These are phyloP conservation scores for Clitopilus hobsonii DNA, from an alignment of 768 basidiomycete genomes.

Conservation along the genomic window DNA sequence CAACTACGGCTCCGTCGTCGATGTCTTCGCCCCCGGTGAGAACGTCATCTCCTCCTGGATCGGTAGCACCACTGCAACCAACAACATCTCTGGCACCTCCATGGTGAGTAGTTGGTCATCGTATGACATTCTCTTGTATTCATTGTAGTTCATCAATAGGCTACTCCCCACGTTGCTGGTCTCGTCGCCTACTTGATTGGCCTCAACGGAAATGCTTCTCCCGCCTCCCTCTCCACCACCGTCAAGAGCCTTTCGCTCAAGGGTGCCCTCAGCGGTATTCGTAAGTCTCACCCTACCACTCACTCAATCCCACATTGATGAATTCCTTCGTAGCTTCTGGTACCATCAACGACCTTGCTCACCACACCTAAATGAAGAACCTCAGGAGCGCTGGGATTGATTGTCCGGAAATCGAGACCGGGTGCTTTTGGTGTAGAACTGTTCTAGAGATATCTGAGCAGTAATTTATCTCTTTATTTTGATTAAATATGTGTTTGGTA, in stretches of 20 bases:
- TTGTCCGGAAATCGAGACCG: neutral
- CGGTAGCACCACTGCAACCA: constrained; percentile 19
- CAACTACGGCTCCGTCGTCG: constrained; percentile 29
- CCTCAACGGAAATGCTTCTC: constrained; percentile 23
- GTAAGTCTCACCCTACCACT: constrained; percentile 14
- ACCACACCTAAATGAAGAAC: constrained; percentile 10
- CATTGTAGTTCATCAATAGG: constrained; percentile 11
- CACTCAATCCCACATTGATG: neutral
- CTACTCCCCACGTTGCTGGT: constrained; percentile 36
- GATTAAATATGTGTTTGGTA: neutral
- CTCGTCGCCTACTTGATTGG: constrained; percentile 32
- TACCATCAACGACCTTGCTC: constrained; percentile 23
- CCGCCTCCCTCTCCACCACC: constrained; percentile 21
- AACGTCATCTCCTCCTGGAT: constrained; percentile 14
- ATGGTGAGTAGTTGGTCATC: constrained; percentile 15
- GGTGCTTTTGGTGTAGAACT: neutral
- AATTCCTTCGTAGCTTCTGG: constrained; percentile 12
- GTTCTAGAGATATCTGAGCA: neutral
- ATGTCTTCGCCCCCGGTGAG: constrained; percentile 28
- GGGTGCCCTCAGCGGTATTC: constrained; percentile 23
- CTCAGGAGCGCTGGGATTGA: neutral
- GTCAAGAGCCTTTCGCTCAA: constrained; percentile 23
- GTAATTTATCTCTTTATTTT: neutral
- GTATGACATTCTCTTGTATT: neutral
- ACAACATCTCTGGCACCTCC: constrained; percentile 20